A percentile compares a stretch with the other conserved stretches of the same genome.
phyloP scores from a whole-genome alignment of 2,329 filamentous ascomycete genomes.

The Sclerotinia spermophila region DNA sequence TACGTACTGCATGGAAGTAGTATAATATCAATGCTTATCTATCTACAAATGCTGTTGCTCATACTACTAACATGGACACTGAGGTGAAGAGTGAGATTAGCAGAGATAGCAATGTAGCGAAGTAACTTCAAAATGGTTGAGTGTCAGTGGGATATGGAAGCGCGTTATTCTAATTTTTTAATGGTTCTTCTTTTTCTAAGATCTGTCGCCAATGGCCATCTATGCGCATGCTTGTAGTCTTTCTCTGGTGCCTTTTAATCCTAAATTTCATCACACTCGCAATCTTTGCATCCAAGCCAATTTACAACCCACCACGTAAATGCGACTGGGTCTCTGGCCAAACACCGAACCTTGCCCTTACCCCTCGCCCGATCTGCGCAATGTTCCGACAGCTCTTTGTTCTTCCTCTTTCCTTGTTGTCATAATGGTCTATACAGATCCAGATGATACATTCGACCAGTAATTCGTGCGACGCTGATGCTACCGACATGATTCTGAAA shows the following conservation, averaged over 20 bases:
- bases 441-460: constrained; percentile 57
- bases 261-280: constrained; percentile 75
- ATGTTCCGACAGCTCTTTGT: not conserved
- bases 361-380: not conserved
- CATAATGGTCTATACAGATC: constrained; percentile 46
- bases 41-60: not conserved
- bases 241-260: constrained; percentile 71
- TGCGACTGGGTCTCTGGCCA: constrained; percentile 69
- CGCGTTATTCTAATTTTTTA: too few species aligned
- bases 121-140: not conserved
- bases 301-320: constrained; percentile 93
- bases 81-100: not conserved
- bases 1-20: not conserved
- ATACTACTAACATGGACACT: too few species aligned
- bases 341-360: not conserved
- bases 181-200: too few species aligned
- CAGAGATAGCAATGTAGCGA: not conserved
- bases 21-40: not conserved
- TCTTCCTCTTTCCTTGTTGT: not conserved
- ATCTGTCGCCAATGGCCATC: constrained; percentile 74
- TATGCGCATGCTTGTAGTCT: constrained; percentile 77
- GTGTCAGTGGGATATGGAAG: too few species aligned
- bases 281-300: constrained; percentile 73
- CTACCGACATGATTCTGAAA: too few species aligned
- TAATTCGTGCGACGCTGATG: not conserved